Percentiles rank a stretch among this genome's conserved stretches.
These are phyloP conservation scores for Papilionanthe hybrid DNA, from an alignment of 116 monocot species.

Conservation along the genomic window DNA sequence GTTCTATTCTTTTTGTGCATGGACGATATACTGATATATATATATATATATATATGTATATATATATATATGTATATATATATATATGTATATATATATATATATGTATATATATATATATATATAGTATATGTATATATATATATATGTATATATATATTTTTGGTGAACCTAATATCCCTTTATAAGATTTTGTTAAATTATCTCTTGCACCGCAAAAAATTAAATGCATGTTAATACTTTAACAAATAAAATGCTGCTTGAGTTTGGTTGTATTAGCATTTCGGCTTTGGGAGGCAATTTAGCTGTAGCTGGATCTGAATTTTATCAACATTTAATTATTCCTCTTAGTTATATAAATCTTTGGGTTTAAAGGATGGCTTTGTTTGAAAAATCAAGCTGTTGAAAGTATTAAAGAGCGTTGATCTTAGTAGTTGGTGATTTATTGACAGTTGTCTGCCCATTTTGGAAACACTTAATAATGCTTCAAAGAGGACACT, in stretches of 20 bases:
- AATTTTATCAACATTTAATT: not conserved
- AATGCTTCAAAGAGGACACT: slow-evolving; percentile 80
- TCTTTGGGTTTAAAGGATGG: too few relatives aligned
- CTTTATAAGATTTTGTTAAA: too few relatives aligned
- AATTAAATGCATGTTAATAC: too few relatives aligned
- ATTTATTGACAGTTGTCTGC: slow-evolving; percentile 57
- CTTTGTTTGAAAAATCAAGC: slow-evolving; percentile 1
- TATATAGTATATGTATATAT: too few relatives aligned
- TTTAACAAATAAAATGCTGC: not conserved
- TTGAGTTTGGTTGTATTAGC: not conserved
- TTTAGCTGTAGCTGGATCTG: not conserved
- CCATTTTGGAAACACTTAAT: slow-evolving; percentile 90
- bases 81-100: too few relatives aligned
- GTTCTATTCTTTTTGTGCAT: slow-evolving; percentile 84
- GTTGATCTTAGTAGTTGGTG: slow-evolving; percentile 1
- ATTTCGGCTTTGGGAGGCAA: not conserved
- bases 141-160: too few relatives aligned
- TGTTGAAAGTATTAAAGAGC: not conserved
- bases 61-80: too few relatives aligned
- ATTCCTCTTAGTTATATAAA: not conserved
- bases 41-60: too few relatives aligned
- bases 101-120: too few relatives aligned
- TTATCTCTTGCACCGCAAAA: too few relatives aligned
- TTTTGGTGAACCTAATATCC: too few relatives aligned
- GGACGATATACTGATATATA: slow-evolving; percentile 90